Evolutionary conservation across 2,329 filamentous ascomycete genomes (phyloP), one percentile per base, ranked within the genome.

Genomic region (Aschersonia sp.): DNA sequence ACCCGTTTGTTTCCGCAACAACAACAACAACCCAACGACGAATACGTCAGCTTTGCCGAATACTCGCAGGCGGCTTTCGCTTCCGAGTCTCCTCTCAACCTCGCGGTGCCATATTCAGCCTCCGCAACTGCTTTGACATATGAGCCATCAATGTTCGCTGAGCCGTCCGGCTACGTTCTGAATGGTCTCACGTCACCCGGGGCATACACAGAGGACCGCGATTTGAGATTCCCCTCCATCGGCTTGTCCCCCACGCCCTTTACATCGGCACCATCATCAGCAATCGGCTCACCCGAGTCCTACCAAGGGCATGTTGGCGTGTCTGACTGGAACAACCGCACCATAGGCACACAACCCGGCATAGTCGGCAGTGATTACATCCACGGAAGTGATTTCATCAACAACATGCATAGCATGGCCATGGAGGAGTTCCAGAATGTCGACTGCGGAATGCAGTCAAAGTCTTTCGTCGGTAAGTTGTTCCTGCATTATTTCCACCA

Each of bases 251-350:
- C 73, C 50, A 72, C 71, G 30, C 83, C 77, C 49, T 80, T 64
- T 48, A 76, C 68, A 46, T 84, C 82, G 46, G 77, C 77, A 4
- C 70, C 80, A 6, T 84, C 81, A 1, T 84, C 81, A 7, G 77
- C 76, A 47, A 74, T 81, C 51, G 79, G 79, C 48, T 85, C 81
- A 29, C 81, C 81, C 30, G 76, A 79, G 56, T 81, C 79, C 2
- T 73, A 75, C 52, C 72, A 76, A 56, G 72, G 73, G 48, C 75
- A 76, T 54, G 63, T 74, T 52, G 75, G 75, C 51, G 71, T 77
- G 45, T 69, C 78, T 43, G 76, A 79, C 50, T 84, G 79, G 77
- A 62, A 71, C 53, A 63, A 69, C 22, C 57, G 60, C 46, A 73
- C 73, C 47, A 66, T 84, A 37, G 76, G 73, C 45, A 68, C 83